Evolutionary conservation across 129 eudicot species (phyloP), one percentile per base, ranked within the genome.

Genomic region (Cynara cardunculus): DNA sequence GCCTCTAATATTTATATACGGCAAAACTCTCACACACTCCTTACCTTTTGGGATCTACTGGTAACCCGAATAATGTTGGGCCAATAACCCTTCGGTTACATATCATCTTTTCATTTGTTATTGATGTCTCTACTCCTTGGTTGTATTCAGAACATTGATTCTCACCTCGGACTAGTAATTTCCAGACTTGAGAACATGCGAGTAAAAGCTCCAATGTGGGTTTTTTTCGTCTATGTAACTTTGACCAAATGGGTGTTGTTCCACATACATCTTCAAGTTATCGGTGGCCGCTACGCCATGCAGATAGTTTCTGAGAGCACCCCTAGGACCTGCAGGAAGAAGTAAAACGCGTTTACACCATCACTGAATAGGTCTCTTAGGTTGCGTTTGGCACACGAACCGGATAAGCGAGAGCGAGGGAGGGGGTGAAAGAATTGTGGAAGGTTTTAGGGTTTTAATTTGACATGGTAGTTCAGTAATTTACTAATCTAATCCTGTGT

Each of bases 231-330:
- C 86, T 12, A 94, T 92, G 61, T 84, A 77, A 41, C 81, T 21
- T 83, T 90, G 96, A 72, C 97, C 99, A 78, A 92, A 86, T 1
- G 96, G 97, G 73, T 94, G 82, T 73, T 82, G 79, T 82, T 87
- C 87, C 64, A 92, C 93, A 64, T 86, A 89, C 28, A 84, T 79
- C 80, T 79, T 87, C 39, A 85, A 87, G 39, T 92, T 80, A 9
- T 87, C 94, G 37, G 87, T 77, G 0, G 7, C 46, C 19, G 89
- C 89, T 77, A 90, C 65, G 16, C 88, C 86, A 78, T 92, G 91
- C 49, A 95, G 79, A 85, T 92, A 95, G 26, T 76, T 78, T 39
- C 89, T 90, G 44, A 95, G 82, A 35, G 83, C 86, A 44, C 98
- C 97, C 30, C 80, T 89, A 12, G 97, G 96, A 53, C 96, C 96